Base-by-base conservation (phyloP, 306 rosid species). In the Lupinus albus region DNA sequence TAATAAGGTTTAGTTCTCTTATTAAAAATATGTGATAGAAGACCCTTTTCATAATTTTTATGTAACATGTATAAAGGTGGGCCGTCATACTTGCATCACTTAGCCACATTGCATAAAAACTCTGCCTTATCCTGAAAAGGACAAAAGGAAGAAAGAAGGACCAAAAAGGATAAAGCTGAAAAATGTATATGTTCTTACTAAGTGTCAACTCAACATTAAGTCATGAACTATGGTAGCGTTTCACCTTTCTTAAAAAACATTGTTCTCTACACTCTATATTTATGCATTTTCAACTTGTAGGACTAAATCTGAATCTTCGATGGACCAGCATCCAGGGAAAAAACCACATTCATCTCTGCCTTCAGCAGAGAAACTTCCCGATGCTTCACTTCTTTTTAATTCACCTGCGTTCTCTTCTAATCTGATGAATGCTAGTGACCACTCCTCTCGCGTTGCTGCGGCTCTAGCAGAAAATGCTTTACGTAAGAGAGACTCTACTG, bases 361-460 rank as follows among this genome's bases (percentile, higher is more conserved):
- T 72, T 71, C 81, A 11, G 38, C 77, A 36, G 85, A 73, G 78
- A 85, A 77, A 72, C 98, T 93, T 71, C 98, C 98, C 8, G 98
- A 93, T 72, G 98, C 91, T 80, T 87, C 96, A 5, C 62, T 87
- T 78, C 93, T 93, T 36, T 86, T 93, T 64, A 84, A 62, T 80
- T 85, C 93, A 56, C 78, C 97, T 8, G 48, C 80, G 9, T 39
- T 70, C 52, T 74, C 91, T 62, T 77, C 86, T 41, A 69, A 41
- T 79, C 53, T 81, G 76, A 46, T 73, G 80, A 66, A 77, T 61
- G 61, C 82, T 51, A 62, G 72, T 4, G 84, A 92, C 58, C 96
- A 92, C 70, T 87, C 86, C 41, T 74, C 96, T 39, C 77, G 82
- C 56, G 96, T 92, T 62, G 89, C 92, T 11, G 85, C 89, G 8